These are phyloP conservation scores for Sordariomycetes sp. DNA, from an alignment of 2,329 filamentous ascomycete species.

Conservation along the genomic window DNA sequence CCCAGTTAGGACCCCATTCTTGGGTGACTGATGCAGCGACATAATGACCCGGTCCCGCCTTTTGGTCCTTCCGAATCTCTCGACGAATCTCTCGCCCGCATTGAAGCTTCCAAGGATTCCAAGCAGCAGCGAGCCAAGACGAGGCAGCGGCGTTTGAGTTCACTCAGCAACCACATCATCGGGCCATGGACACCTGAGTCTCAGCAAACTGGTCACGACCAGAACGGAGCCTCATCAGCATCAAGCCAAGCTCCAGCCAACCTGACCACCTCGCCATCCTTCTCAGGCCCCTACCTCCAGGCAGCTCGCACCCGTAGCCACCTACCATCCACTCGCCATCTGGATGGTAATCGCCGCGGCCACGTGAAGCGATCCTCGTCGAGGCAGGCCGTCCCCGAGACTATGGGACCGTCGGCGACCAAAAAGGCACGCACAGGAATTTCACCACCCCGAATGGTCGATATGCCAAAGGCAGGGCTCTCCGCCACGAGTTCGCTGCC, in stretches of 20 bases:
- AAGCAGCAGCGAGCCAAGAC: too few species aligned
- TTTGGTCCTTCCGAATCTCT: background rate
- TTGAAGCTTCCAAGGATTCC: background rate
- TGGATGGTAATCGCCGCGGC: too few species aligned
- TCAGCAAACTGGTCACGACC: background rate
- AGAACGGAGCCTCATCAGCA: background rate
- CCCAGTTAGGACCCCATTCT: too few species aligned
- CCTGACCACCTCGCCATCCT: background rate
- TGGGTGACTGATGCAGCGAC: too few species aligned
- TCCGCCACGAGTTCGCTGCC: conserved; percentile 8
- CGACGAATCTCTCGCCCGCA: background rate
- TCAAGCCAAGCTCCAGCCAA: too few species aligned
- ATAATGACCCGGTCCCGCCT: background rate
- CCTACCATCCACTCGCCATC: background rate
- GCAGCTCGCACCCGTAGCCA: background rate
- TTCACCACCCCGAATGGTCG: conserved; percentile 32
- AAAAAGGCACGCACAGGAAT: conserved; percentile 41
- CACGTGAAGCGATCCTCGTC: conserved; percentile 4
- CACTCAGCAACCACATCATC: background rate
- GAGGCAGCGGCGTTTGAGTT: background rate
- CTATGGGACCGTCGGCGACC: conserved; percentile 23
- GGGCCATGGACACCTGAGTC: background rate
- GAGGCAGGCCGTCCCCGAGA: conserved; percentile 8
- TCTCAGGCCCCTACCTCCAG: background rate
- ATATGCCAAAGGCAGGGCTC: conserved; percentile 24